Base-by-base conservation (phyloP, 108 stramenopile species). In the Nitzschia palea region DNA sequence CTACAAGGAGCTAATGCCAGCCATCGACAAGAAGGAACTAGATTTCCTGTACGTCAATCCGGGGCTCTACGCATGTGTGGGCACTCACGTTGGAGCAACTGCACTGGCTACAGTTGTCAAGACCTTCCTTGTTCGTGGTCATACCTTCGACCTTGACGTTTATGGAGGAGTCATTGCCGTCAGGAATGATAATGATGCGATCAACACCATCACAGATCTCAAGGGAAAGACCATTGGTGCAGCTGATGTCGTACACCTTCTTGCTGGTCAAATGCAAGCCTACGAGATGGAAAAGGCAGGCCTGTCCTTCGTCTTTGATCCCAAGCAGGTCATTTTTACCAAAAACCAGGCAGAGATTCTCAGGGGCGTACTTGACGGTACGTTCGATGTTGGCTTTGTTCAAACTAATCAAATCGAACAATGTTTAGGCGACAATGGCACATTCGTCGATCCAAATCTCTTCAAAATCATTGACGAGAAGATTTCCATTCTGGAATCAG, bases 361-460 rank as follows among this genome's bases (percentile, higher is more conserved):
- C 4, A 32, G 52, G 4, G 78, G 78, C 27, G 68, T 79, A 2
- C 32, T 79, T 27, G 28, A 26, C 4, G 73, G 73, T 12, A n/a
- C 54, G 4, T 79, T 72, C 35, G 78, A 79, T 34, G 73, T 70
- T 23, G 78, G 78, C 6, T 79, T 79, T 63, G 48, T 74, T 10
- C 67, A 68, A 40, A 74, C 78, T 9, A 69, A 61, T 43, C 57
- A 62, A 40, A 53, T 74, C 25, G 78, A 79, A 30, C 44, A 42
- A 2, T 65, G 62, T 33, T 64, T 31, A 15, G 65, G 70, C 28
- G 52, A 32, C 3, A 35, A 22, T 22, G 70, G 70, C 8, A 53
- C 62, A 10, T 52, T 54, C 29, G 32, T 71, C 2, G 65, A 77
- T 54, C 25, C 31, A 23, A 26, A 64, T 20, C 45, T 61, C 6